Evolutionary conservation across 2,329 filamentous ascomycete genomes (phyloP), one percentile per base, ranked within the genome.

Genomic region (Fusarium newnesense): DNA sequence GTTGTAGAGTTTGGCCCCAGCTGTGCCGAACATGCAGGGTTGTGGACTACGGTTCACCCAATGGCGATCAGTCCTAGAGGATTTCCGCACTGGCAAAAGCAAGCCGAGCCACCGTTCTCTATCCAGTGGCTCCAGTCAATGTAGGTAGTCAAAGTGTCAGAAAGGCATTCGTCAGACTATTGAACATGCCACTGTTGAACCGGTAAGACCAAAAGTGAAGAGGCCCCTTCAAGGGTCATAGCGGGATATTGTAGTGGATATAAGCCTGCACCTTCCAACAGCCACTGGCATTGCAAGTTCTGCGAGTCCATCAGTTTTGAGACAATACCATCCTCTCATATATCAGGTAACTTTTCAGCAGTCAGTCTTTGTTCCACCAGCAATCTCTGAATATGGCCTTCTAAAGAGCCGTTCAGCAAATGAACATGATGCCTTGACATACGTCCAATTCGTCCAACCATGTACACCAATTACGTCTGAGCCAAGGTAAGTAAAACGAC

Each of bases 1-100:
- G 42, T 64, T 40, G 43, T 59, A 56, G 26, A 56, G 53, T 40
- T 59, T 54, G 47, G 32, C 15, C 34, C 67, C 32, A 54, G 42
- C 39, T 63, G 58, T 65, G 18, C 42, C 56, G 47, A 49, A 42
- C n/a, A 43, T 60, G 28, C 67, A 70, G 42, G 60, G 67, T 57
- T 62, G 39, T 18, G 30, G 28, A 12, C 59, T 72, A 60, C 61
- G 44, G 37, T 49, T 72, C 42, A 54, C 26, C 70, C 70, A 73
- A 74, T 72, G 19, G 43, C n/a, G 37, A 28, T 49, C 39, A n/a
- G 19, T 58, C 32, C 66, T 64, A 47, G 42, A 26, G 34, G 7
- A 36, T 36, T 68, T 34, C 53, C 28, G 36, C 37, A 47, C 60
- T 47, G 49, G 32, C 24, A 63, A 16, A 53, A 13, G 52, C 47